phyloP scores from a whole-genome alignment of 495 filamentous ascomycete species.

The Lasiosphaeria ovina region DNA sequence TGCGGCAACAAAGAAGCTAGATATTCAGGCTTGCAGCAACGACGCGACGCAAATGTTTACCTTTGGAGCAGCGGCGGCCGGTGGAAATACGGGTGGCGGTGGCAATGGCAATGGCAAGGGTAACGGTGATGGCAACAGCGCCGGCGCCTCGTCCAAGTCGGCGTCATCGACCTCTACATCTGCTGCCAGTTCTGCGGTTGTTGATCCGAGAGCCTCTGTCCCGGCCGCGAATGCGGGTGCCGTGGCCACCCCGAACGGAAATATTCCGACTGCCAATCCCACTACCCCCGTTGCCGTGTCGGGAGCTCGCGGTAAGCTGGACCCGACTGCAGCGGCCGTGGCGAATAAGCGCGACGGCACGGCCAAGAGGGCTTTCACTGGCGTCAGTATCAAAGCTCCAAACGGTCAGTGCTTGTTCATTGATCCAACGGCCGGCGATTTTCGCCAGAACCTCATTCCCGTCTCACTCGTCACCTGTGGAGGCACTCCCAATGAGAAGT shows the following conservation, averaged over 20 bases:
- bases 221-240: not conserved
- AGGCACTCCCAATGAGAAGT: slow-evolving; percentile 51
- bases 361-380: slow-evolving; percentile 47
- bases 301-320: slow-evolving; percentile 45
- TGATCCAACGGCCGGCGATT: slow-evolving; percentile 54
- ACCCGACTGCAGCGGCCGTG: slow-evolving; percentile 49
- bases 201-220: not conserved
- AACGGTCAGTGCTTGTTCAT: slow-evolving; percentile 53
- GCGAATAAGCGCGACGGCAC: slow-evolving; percentile 45
- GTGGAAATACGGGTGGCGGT: slow-evolving; percentile 10
- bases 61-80: slow-evolving; percentile 32
- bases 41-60: slow-evolving; percentile 48
- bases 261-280: slow-evolving; percentile 39
- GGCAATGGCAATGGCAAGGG: slow-evolving; percentile 9
- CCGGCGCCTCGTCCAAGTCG: not conserved
- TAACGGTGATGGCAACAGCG: slow-evolving; percentile 6
- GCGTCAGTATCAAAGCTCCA: slow-evolving; percentile 45
- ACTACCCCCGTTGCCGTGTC: slow-evolving; percentile 50
- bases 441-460: slow-evolving; percentile 55
- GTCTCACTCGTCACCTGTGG: slow-evolving; percentile 45
- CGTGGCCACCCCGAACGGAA: slow-evolving; percentile 4
- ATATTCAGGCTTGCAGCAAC: slow-evolving; percentile 43
- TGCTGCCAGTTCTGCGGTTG: slow-evolving; percentile 11
- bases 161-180: slow-evolving; percentile 16
- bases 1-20: slow-evolving; percentile 36